Conservation (phyloP, 805 yeast species). For the Wickerhamiella occidentalis region DNA sequence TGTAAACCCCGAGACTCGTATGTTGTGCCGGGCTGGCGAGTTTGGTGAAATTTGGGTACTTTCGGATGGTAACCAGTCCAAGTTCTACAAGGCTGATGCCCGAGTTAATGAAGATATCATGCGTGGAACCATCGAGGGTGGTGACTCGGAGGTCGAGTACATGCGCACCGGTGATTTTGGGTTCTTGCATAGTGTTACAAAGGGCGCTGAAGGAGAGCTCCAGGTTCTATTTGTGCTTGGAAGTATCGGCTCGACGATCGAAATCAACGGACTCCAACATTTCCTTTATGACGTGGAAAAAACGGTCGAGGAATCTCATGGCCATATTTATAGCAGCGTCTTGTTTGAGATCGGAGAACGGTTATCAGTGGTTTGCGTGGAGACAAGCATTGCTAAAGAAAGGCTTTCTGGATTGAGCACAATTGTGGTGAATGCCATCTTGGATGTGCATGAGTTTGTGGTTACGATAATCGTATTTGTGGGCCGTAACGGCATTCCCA, state of each 20-base stretch:
- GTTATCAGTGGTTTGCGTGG: conserved; percentile 62
- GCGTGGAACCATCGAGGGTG: conserved; percentile 49
- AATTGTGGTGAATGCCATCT: conserved; percentile 61
- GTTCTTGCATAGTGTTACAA: conserved; percentile 62
- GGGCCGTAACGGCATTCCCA: conserved; percentile 48
- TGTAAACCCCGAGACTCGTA: conserved; percentile 83
- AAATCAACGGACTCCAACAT: conserved; percentile 79
- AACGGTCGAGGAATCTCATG: conserved; percentile 44
- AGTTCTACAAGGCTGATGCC: conserved; percentile 43
- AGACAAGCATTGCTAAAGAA: conserved; percentile 28
- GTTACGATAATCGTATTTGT: conserved; percentile 78
- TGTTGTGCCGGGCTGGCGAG: conserved; percentile 76
- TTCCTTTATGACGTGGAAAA: conserved; percentile 76
- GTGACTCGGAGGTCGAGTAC: conserved; percentile 51
- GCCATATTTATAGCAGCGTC: conserved; percentile 39
- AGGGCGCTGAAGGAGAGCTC: conserved; percentile 36
- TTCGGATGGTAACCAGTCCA: conserved; percentile 67
- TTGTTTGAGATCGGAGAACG: conserved; percentile 57
- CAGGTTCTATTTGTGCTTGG: conserved; percentile 83
- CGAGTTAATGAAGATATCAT: conserved; percentile 43
- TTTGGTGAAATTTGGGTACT: conserved; percentile 96
- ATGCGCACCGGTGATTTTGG: conserved; percentile 92
- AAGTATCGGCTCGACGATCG: conserved; percentile 73
- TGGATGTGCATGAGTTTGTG: conserved; percentile 70
- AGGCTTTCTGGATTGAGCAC: conserved; percentile 69